Evolutionary conservation across 345 rosid genomes (phyloP).

Genomic region (Eucalyptus curtisii): DNA sequence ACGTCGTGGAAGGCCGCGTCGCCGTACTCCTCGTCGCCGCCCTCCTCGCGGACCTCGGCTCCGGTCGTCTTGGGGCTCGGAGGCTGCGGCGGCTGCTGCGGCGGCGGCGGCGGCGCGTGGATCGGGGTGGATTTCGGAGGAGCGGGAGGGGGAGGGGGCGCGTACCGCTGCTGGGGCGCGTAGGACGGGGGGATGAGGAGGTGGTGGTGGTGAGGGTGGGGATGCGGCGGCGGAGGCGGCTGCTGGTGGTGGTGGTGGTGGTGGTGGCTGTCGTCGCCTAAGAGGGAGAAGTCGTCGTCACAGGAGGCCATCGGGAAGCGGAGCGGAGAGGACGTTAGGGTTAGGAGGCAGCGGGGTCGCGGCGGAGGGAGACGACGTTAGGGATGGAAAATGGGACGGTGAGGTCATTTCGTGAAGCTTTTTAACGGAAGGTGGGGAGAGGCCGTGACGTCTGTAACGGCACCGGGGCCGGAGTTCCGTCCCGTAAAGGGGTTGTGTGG

Average conservation of each 20-base stretch:
- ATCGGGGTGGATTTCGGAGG: slow-evolving; percentile 16
- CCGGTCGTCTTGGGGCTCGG: slow-evolving; percentile 5
- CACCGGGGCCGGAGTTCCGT: neutral
- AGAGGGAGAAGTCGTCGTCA: slow-evolving; percentile 81
- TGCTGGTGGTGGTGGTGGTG: slow-evolving; percentile 18
- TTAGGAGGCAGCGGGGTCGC: slow-evolving; percentile 10
- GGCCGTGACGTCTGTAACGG: slow-evolving; percentile 33
- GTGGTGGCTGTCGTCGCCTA: slow-evolving; percentile 51
- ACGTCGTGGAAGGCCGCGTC: slow-evolving; percentile 48
- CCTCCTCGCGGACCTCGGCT: slow-evolving; percentile 26
- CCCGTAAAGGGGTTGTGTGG: neutral
- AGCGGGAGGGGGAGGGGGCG: neutral
- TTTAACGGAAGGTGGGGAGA: slow-evolving; percentile 38
- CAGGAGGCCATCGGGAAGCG: slow-evolving; percentile 58
- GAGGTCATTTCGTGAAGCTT: neutral
- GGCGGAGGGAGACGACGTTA: slow-evolving; percentile 50
- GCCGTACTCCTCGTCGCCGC: slow-evolving; percentile 15
- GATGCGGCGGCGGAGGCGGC: neutral
- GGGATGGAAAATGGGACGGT: slow-evolving; percentile 14
- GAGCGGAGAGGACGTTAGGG: slow-evolving; percentile 37
- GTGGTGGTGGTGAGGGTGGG: slow-evolving; percentile 12
- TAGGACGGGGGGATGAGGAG: slow-evolving; percentile 13
- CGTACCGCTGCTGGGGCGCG: slow-evolving; percentile 27
- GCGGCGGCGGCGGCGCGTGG: slow-evolving; percentile 16
- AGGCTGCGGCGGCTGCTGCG: slow-evolving; percentile 2